Evolutionary conservation across 495 filamentous ascomycete genomes (phyloP).

Genomic region (Neurospora discreta): DNA sequence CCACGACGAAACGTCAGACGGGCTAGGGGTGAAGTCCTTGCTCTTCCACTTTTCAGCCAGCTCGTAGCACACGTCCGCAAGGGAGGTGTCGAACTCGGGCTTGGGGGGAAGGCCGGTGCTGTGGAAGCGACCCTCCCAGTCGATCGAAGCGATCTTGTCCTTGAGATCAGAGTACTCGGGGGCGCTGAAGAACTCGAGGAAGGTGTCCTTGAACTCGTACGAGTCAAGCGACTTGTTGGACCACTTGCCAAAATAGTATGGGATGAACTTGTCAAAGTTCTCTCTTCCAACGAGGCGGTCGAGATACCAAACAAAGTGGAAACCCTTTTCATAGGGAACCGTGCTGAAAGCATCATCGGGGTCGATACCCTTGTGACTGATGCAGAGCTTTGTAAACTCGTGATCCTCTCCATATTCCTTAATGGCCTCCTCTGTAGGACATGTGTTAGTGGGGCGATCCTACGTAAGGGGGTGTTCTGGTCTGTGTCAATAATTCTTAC

Average conservation of each 20-base stretch:
- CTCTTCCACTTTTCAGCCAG: constrained; percentile 71
- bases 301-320: constrained; percentile 60
- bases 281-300: constrained; percentile 76
- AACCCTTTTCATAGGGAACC: constrained; percentile 65
- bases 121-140: constrained; percentile 88
- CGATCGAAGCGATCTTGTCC: constrained; percentile 53
- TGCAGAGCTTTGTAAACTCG: constrained; percentile 83
- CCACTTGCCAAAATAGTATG: constrained; percentile 83
- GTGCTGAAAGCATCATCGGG: constrained; percentile 91
- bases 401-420: constrained; percentile 66
- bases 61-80: constrained; percentile 75
- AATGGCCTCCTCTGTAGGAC: constrained; percentile 53
- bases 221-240: constrained; percentile 75
- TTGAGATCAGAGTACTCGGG: constrained; percentile 53
- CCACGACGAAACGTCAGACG: constrained; percentile 58
- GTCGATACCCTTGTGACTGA: constrained; percentile 78
- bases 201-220: constrained; percentile 80
- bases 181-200: constrained; percentile 68
- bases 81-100: constrained; percentile 77
- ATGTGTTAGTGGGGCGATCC: background rate
- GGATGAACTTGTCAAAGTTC: constrained; percentile 88
- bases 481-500: constrained; percentile 18
- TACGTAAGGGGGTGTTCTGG: background rate
- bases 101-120: constrained; percentile 77
- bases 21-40: constrained; percentile 50